These are phyloP conservation scores for Miscanthus lutarioriparius DNA, from an alignment of 176 grass and related monocot species.

Conservation along the genomic window DNA sequence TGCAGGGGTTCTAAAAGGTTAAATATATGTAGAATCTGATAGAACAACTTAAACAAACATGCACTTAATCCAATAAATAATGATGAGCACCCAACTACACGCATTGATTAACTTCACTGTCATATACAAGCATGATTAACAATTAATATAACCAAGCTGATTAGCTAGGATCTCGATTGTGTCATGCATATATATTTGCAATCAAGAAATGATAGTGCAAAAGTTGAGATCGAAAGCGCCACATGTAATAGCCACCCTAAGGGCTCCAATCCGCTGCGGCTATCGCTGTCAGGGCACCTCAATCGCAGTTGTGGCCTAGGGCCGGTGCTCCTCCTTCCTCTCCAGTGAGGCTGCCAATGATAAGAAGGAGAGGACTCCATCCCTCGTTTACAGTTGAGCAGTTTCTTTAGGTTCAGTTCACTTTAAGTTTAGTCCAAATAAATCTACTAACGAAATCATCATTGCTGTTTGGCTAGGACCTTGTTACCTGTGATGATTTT, in stretches of 20 bases:
- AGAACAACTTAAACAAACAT: neutral
- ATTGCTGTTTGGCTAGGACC: neutral
- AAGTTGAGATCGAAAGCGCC: neutral
- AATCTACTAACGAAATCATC: neutral
- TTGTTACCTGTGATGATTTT: neutral
- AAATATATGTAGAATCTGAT: neutral
- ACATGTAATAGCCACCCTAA: too few relatives aligned
- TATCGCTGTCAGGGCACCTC: neutral
- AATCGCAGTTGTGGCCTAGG: neutral
- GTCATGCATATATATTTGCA: neutral
- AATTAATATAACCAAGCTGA: neutral
- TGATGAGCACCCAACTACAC: neutral
- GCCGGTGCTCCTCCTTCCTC: neutral
- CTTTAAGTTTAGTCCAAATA: neutral
- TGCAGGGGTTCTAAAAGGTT: neutral
- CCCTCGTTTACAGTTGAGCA: too few relatives aligned
- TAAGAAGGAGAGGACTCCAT: neutral
- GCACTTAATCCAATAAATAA: neutral
- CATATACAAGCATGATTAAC: neutral
- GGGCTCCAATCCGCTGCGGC: neutral
- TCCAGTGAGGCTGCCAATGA: neutral
- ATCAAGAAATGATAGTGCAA: neutral
- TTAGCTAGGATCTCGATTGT: neutral
- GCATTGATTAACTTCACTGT: neutral
- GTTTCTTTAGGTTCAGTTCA: too few relatives aligned